These are phyloP conservation scores for Centella asiatica DNA, from an alignment of 129 eudicot genomes.

Conservation along the genomic window DNA sequence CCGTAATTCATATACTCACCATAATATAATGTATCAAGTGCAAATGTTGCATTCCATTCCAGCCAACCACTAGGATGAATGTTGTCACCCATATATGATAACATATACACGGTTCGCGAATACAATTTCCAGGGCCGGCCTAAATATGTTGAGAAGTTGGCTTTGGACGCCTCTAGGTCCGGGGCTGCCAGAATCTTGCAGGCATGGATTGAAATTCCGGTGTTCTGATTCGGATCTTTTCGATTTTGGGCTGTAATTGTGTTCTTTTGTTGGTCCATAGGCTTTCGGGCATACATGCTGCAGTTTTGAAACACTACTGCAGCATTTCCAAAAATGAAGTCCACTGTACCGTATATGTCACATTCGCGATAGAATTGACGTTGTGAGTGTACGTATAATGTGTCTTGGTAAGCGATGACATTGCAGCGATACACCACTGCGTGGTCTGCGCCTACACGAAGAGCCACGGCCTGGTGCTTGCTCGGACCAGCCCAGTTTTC, in stretches of 20 bases:
- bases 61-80: constrained; percentile 87
- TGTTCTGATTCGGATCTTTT: constrained; percentile 89
- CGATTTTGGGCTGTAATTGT: constrained; percentile 93
- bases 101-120: constrained; percentile 78
- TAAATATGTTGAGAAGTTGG: constrained; percentile 43
- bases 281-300: constrained; percentile 71
- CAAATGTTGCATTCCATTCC: constrained; percentile 82
- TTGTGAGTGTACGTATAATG: constrained; percentile 79
- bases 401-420: constrained; percentile 83
- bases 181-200: constrained; percentile 56
- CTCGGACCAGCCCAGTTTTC: constrained; percentile 80
- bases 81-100: constrained; percentile 72
- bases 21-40: constrained; percentile 71
- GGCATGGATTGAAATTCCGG: constrained; percentile 85
- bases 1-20: constrained; percentile 90
- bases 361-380: constrained; percentile 92
- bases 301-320: constrained; percentile 91
- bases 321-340: constrained; percentile 90
- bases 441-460: constrained; percentile 82
- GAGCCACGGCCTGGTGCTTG: constrained; percentile 95
- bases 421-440: constrained; percentile 79
- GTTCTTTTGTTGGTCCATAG: constrained; percentile 51
- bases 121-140: constrained; percentile 93
- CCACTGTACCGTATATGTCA: constrained; percentile 84
- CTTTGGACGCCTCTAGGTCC: constrained; percentile 58